These are phyloP conservation scores for Alternaria arborescens DNA, from an alignment of 2,329 filamentous ascomycete species.

Conservation along the genomic window DNA sequence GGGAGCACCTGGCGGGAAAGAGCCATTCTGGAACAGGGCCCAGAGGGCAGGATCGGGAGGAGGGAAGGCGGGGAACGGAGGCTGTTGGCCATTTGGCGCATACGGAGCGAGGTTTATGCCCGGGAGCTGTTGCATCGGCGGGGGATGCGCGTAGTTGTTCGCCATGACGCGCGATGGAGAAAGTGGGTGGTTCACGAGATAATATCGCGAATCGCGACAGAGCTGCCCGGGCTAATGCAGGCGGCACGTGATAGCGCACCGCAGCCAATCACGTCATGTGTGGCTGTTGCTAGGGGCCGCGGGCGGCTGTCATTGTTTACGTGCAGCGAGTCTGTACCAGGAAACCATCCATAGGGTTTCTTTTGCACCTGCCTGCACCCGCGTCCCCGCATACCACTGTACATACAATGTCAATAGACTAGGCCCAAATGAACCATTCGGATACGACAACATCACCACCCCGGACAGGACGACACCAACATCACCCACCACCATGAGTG, in stretches of 20 bases:
- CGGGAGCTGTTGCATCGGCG: slow-evolving; percentile 25
- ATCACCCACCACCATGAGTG: slow-evolving; percentile 57
- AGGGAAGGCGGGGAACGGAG: slow-evolving; percentile 23
- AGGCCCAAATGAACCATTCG: slow-evolving; percentile 3
- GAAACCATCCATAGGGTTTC: background rate
- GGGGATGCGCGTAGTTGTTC: slow-evolving; percentile 40
- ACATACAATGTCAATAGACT: slow-evolving; percentile 33
- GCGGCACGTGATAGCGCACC: slow-evolving; percentile 10
- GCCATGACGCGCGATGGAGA: slow-evolving; percentile 34
- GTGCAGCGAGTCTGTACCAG: slow-evolving; percentile 5
- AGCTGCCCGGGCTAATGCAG: background rate
- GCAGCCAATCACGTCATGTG: slow-evolving; percentile 8
- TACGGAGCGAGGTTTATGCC: slow-evolving; percentile 37
- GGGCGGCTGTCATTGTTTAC: slow-evolving; percentile 18
- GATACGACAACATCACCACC: background rate
- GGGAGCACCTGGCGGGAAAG: slow-evolving; percentile 33
- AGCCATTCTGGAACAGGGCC: slow-evolving; percentile 39
- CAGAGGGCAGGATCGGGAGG: slow-evolving; percentile 43
- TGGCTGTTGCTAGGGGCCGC: slow-evolving; percentile 23
- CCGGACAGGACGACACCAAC: slow-evolving; percentile 27
- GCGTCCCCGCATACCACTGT: slow-evolving; percentile 1
- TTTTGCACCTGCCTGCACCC: slow-evolving; percentile 5
- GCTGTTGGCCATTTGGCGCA: slow-evolving; percentile 35
- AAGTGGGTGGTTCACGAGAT: slow-evolving; percentile 7
- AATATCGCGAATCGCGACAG: background rate